phyloP scores from a whole-genome alignment of 768 basidiomycete species.

The Trametes cubensis region DNA sequence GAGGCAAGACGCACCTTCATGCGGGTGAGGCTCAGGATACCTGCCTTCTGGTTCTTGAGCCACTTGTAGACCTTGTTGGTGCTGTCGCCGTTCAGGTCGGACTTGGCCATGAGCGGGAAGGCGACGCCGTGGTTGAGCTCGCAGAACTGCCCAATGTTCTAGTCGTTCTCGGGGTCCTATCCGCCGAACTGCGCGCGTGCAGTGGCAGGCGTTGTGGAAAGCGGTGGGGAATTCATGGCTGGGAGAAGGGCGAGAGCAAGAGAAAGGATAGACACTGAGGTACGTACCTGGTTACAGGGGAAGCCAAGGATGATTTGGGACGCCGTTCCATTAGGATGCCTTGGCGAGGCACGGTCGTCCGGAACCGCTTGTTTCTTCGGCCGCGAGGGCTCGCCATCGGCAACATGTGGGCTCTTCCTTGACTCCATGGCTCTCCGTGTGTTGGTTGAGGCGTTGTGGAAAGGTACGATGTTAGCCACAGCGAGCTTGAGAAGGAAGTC shows the following conservation, averaged over 20 bases:
- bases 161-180: conserved; percentile 84
- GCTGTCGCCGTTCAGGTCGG: conserved; percentile 86
- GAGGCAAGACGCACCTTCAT: conserved; percentile 62
- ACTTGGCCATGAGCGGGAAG: conserved; percentile 91
- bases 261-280: background rate
- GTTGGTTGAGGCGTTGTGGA: conserved; percentile 1
- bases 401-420: conserved; percentile 32
- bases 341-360: conserved; percentile 29
- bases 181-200: conserved; percentile 64
- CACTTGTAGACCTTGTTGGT: conserved; percentile 85
- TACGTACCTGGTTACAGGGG: conserved; percentile 81
- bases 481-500: conserved; percentile 21
- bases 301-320: conserved; percentile 76
- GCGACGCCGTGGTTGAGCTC: conserved; percentile 83
- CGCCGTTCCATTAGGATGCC: conserved; percentile 30
- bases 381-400: conserved; percentile 28
- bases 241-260: no score
- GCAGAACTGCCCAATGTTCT: conserved; percentile 75
- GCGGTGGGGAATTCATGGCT: no score
- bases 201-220: no score
- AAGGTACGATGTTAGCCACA: conserved; percentile 15
- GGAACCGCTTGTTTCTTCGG: conserved; percentile 35
- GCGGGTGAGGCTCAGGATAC: conserved; percentile 66
- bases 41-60: conserved; percentile 80
- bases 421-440: conserved; percentile 27